Evolutionary conservation across 805 yeast genomes (phyloP), one percentile per base, ranked within the genome.

Genomic region (Lachancea meyersii): DNA sequence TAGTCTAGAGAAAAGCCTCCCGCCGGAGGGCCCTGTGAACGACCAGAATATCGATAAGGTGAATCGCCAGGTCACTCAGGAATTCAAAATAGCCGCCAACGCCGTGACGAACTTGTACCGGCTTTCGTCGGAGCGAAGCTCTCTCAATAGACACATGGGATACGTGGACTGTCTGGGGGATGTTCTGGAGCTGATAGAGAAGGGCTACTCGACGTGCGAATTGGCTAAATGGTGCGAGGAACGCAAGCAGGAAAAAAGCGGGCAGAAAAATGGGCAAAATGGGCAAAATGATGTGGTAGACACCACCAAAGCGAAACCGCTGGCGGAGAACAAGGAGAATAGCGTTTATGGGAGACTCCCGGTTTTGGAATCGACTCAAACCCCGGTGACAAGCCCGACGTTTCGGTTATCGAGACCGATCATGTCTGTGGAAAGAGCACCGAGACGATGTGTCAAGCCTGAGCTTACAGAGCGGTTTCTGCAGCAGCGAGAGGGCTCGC

Each of bases 21-120:
- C 64, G 3, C 62, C 63, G 5, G 62, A 57, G 37, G 58, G 57
- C 31, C 55, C 61, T 3, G 62, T 62, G 2, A 56, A 62, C 7
- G 47, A 49, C 18, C 59, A 56, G 31, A 54, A 54, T 2, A 51
- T 60, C 4, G 55, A 53, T 9, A 38, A 48, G 22, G 62, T 80
- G 35, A 75, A 71, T 46, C 64, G 61, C 33, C 82, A 81, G 35
- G 66, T 82, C 22, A 71, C 81, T 1, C 69, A 68, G 34, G 84
- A 80, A 51, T 83, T 82, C 65, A 81, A 79, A 58, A 71, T 70
- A 43, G 88, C 88, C 20, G 89, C 89, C 36, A 75, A 80, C 48
- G 75, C 85, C 6, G 86, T 82, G 22, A 82, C 88, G 13, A 73
- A 80, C 11, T 65, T 82, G 22, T 83, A 82, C 51, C 63, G 86